Conservation (phyloP, 2,329 filamentous ascomycete genomes). For the Fusarium heterosporum region DNA sequence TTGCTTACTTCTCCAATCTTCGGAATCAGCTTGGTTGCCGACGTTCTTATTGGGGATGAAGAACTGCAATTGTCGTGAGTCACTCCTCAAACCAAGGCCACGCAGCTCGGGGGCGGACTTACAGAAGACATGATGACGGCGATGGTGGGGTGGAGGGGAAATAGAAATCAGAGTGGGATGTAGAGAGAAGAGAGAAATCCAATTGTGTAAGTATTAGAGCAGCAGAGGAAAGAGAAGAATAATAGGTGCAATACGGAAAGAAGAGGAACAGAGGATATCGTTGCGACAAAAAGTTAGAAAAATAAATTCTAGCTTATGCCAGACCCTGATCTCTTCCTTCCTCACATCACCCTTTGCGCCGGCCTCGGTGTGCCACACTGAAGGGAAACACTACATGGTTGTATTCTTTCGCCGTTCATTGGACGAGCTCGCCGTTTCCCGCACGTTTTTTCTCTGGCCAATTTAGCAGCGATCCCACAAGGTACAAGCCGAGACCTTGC, state of each 20-base stretch:
- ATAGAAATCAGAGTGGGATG: slow-evolving; percentile 10
- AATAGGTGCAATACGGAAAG: neutral
- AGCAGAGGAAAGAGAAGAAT: neutral
- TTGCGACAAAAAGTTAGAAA: slow-evolving; percentile 11
- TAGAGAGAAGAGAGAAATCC: slow-evolving; percentile 4
- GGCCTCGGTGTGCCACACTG: slow-evolving; percentile 45
- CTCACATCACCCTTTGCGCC: slow-evolving; percentile 38
- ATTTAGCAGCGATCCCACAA: slow-evolving; percentile 21
- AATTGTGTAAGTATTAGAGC: slow-evolving; percentile 5
- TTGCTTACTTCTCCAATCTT: slow-evolving; percentile 83
- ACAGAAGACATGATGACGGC: slow-evolving; percentile 45
- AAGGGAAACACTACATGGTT: slow-evolving; percentile 40
- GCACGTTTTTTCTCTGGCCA: slow-evolving; percentile 23
- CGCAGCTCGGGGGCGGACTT: slow-evolving; percentile 33
- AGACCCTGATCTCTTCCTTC: slow-evolving; percentile 38
- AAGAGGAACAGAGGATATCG: slow-evolving; percentile 7
- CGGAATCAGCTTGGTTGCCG: slow-evolving; percentile 77
- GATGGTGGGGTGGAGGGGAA: slow-evolving; percentile 25
- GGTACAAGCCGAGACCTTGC: slow-evolving; percentile 14
- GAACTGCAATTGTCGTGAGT: slow-evolving; percentile 60
- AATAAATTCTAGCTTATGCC: slow-evolving; percentile 19
- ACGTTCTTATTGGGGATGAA: slow-evolving; percentile 83
- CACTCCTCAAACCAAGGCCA: slow-evolving; percentile 38
- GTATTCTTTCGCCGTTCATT: slow-evolving; percentile 42
- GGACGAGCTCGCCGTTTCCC: slow-evolving; percentile 25